Evolutionary conservation across 2,329 filamentous ascomycete species (phyloP), one percentile per base, ranked within the genome.

Genomic region (Alternaria conjuncta): DNA sequence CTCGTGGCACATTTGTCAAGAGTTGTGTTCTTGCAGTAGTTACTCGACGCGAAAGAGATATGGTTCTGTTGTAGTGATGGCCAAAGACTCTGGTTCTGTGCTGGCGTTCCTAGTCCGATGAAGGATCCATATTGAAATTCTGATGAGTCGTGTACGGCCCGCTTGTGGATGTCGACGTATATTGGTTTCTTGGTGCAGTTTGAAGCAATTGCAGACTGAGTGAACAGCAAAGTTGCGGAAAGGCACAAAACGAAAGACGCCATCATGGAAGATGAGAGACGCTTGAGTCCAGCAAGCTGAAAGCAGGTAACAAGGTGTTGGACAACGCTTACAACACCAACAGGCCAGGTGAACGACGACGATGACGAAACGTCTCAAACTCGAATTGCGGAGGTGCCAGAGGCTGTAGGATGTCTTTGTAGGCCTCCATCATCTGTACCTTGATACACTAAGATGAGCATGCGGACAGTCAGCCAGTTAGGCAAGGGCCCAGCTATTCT

Each of bases 51-150:
- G 26, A 83, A 78, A 0, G 78, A 79, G 11, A 80, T 82, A 60
- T 82, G 80, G 61, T 83, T 83, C 47, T 80, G 75, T 30, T 71
- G 66, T 61, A 84, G 65, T 25, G 81, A 81, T 5, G 81, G 81
- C 81, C 80, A 83, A 15, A 82, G 67, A 50, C 80, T 82, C 55
- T 82, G 78, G 62, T 84, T 84, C 63, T 83, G 81, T 65, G 80
- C 77, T 21, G 80, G 79, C 8, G 77, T 73, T 9, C 81, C 82
- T 9, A 82, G 71, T 20, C 82, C 82, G 32, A 82, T 80, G 71
- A 83, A 83, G 3, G 81, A 79, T 51, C 82, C 82, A 74, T 83
- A 83, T 59, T 82, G 81, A 51, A 80, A 79, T 12, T 75, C 70
- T 2, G 71, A 65, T 6, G 78, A 77, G 51, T 79, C 78, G 55